phyloP scores from a whole-genome alignment of 768 basidiomycete genomes.

The Suillus weaverae region DNA sequence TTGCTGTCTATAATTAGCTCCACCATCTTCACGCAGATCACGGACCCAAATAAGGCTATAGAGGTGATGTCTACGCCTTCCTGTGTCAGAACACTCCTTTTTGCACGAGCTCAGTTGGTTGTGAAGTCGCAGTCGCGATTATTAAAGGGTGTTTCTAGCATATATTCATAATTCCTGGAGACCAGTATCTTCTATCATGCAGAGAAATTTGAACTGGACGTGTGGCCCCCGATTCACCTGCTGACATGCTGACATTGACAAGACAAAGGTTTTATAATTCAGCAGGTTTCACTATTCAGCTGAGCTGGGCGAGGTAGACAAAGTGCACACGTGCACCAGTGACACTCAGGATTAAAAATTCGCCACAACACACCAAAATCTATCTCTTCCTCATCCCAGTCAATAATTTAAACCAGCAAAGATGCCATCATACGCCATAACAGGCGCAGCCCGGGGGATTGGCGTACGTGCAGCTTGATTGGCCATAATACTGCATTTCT shows the following conservation, averaged over 20 bases:
- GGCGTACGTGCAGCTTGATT: conserved; percentile 17
- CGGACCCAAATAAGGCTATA: background rate
- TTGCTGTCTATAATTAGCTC: conserved; percentile 3
- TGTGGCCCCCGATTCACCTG: background rate
- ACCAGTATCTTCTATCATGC: background rate
- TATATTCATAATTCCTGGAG: background rate
- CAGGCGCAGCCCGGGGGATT: conserved; percentile 31
- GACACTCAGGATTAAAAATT: background rate
- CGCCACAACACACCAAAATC: background rate
- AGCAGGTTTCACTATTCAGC: background rate
- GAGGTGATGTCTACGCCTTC: background rate
- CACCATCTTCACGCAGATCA: background rate
- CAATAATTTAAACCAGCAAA: background rate
- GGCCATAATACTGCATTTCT: background rate
- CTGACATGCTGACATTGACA: background rate
- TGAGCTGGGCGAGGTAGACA: background rate
- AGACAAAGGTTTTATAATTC: background rate
- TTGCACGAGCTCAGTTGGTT: background rate
- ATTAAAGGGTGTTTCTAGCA: background rate
- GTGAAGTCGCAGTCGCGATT: background rate
- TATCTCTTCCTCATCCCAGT: background rate
- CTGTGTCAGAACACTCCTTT: background rate
- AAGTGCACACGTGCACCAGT: background rate
- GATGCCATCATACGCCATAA: conserved; percentile 23
- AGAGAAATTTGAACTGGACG: background rate